A percentile compares a stretch with the other conserved stretches of the same genome.
These are phyloP conservation scores for Beta corolliflora DNA, from an alignment of 179 eudicot genomes.

Conservation along the genomic window DNA sequence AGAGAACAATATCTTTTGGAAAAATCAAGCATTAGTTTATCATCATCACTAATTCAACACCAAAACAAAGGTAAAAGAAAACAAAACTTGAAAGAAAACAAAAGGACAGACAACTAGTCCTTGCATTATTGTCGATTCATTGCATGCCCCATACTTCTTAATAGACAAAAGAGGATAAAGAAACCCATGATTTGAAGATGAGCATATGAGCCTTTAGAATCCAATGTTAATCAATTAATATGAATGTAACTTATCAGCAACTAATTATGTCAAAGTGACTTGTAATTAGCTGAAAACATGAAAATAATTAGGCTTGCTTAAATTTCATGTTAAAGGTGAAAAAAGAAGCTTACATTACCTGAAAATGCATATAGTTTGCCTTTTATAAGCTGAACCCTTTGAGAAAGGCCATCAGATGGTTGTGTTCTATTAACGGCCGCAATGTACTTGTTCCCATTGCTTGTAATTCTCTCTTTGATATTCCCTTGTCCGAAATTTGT, in stretches of 20 bases:
- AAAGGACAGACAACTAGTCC: neutral
- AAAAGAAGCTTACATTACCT: conserved; percentile 26
- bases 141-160: neutral
- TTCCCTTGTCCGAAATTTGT: conserved; percentile 33
- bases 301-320: too few relatives aligned
- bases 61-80: neutral
- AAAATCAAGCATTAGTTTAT: too few relatives aligned
- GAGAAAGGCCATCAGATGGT: conserved; percentile 40
- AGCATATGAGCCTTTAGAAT: neutral
- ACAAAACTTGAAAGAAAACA: neutral
- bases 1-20: too few relatives aligned
- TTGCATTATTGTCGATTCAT: neutral
- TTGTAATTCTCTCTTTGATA: conserved; percentile 24
- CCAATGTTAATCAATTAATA: too few relatives aligned
- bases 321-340: neutral
- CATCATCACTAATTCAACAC: too few relatives aligned
- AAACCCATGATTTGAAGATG: neutral
- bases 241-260: too few relatives aligned
- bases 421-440: conserved; percentile 37
- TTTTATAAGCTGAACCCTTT: conserved; percentile 31
- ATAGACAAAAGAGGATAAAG: neutral
- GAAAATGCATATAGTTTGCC: conserved; percentile 43
- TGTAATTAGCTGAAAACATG: too few relatives aligned
- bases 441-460: conserved; percentile 34
- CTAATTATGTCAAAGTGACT: too few relatives aligned